Base-by-base conservation (phyloP, 2,329 filamentous ascomycete species). In the Talaromyces sp. region DNA sequence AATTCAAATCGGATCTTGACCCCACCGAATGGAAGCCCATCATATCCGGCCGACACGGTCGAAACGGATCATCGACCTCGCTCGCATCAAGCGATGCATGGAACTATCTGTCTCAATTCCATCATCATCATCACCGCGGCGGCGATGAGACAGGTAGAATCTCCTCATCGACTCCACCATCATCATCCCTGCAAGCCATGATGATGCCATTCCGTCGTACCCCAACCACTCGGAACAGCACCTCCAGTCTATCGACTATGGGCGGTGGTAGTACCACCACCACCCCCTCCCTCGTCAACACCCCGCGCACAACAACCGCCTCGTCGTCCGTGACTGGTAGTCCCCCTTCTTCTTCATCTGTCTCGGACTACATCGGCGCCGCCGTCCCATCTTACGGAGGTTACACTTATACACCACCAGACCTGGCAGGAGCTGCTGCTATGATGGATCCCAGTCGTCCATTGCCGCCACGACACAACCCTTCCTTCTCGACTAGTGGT, bases 11-110 rank as follows among this genome's bases (percentile, higher is more conserved):
- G 63, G 77, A 78, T 77, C 73, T 76, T 61, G 77, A 79, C 67
- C 77, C 77, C 54, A 76, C 75, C 52, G 76, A 79, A 70, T 79
- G 77, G 77, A 78, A 79, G 69, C 77, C 77, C 21, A 72, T 76
- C 67, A 71, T 75, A 76, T 60, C 58, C 36, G 62, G 57, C 43
- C 40, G 52, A 58, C 60, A 56, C 48, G 50, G 56, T 50, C 53
- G 52, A 60, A 31, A 62, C 54, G 22, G n/a, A 41, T 60, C 65
- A 7, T 61, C 68, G 57, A 53, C 50, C 35, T 58, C 56, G 35
- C 56, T 53, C 22, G 65, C 67, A 7, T 66, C 68, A 22, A 76
- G 71, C 53, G 76, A 78, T 36, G 76, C 77, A 22, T 78, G 73
- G 69, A 65, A 66, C 36, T 79, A 76, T 59, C 69, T 79, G 28